Base-by-base conservation (phyloP, 192 early-diverging fungal species). In the Entomortierella chlamydospora region DNA sequence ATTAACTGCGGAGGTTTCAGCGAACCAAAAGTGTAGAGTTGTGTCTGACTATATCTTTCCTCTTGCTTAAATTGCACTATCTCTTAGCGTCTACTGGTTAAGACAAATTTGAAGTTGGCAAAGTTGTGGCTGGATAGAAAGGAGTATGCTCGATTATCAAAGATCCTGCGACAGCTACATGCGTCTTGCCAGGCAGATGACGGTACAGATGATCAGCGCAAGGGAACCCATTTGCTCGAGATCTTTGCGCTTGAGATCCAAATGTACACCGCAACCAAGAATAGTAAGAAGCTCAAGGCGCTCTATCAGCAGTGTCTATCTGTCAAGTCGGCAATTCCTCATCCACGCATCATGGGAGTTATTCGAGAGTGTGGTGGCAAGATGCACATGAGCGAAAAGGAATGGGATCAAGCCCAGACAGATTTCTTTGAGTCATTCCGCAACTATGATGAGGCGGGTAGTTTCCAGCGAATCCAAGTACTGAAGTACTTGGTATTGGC, bases 371-470 rank as follows among this genome's bases (percentile, higher is more conserved):
- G 95, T 73, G 97, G 96, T 31, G 97, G 97, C 26, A 99, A 98
- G 70, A 97, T 99, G 95, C 93, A 96, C 81, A 98, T 99, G 96
- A 85, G 85, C 56, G 97, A 99, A 85, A 90, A 93, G 81, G 89
- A 94, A 63, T 99, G 97, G 97, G 89, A 93, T 53, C 85, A 92
- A 74, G 97, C 97, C 0, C 93, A 97, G 76, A 87, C 92, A 5
- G 95, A 96, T 70, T 97, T 99, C 71, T 99, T 98, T 81, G 96
- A 98, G 58, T 94, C 96, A 6, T 99, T 99, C 85, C 96, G 96
- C 59, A 97, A 96, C 71, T 99, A 97, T 81, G 96, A 99, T 72
- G 97, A 99, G 79, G 96, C 97, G 0, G 97, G 97, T 45, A 94
- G 91, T 70, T 90, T 88, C 20, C 96, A 96, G 73, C 92, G 97